These are phyloP conservation scores for Pulveroboletus sp. DNA, from an alignment of 1,284 basidiomycete species.

Conservation along the genomic window DNA sequence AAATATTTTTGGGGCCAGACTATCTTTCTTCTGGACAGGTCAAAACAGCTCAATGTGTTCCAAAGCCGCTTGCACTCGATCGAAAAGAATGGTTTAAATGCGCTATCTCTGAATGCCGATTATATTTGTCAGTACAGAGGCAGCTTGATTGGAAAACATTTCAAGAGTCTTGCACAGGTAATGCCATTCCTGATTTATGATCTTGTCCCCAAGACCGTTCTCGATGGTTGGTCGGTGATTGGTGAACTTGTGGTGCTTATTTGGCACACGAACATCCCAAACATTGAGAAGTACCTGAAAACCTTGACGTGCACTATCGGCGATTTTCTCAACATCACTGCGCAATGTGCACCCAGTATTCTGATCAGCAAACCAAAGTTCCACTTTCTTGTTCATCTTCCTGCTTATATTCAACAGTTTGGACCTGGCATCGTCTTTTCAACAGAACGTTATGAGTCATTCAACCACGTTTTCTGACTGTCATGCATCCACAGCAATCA, in stretches of 20 bases:
- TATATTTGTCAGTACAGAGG: conserved; percentile 31
- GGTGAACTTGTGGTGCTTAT: conserved; percentile 24
- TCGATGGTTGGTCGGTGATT: conserved; percentile 27
- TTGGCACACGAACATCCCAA: conserved; percentile 1
- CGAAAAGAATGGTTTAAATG: conserved; percentile 8
- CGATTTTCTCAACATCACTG: conserved; percentile 12
- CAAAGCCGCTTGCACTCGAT: conserved; percentile 30
- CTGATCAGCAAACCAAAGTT: neutral
- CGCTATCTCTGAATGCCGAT: neutral
- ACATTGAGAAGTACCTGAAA: conserved; percentile 1
- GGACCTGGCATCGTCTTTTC: neutral
- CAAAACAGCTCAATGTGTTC: conserved; percentile 17
- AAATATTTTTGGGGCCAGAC: conserved; percentile 40
- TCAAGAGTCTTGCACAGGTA: conserved; percentile 34
- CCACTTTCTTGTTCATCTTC: neutral
- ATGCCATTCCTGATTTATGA: conserved; percentile 32
- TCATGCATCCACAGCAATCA: neutral
- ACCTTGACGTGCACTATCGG: conserved; percentile 15
- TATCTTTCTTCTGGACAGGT: conserved; percentile 24
- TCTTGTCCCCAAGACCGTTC: conserved; percentile 23
- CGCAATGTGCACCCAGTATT: conserved; percentile 12
- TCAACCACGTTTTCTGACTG: neutral
- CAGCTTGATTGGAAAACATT: conserved; percentile 36
- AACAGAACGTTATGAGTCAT: neutral
- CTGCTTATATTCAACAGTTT: neutral